Conservation (phyloP, 2,329 filamentous ascomycete species). For the Xylaria sp. region DNA sequence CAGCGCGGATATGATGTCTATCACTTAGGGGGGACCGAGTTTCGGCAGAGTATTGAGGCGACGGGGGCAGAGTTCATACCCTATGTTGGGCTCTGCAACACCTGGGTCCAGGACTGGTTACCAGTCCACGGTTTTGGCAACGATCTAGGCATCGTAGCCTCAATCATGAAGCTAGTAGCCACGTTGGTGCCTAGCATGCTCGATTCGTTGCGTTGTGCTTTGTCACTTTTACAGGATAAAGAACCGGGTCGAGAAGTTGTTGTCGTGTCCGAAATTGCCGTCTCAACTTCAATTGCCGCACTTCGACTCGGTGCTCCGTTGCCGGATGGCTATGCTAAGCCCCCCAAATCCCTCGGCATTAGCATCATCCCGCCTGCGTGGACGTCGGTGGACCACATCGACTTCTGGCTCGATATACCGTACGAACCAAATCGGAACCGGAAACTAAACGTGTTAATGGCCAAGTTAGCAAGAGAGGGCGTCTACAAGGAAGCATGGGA, state of each 20-base stretch:
- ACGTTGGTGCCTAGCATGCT: conserved; percentile 24
- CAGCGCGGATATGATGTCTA: conserved; percentile 26
- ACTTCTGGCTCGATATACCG: conserved; percentile 29
- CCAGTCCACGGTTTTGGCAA: conserved; percentile 15
- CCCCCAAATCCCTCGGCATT: conserved; percentile 26
- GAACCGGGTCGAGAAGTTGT: conserved; percentile 30
- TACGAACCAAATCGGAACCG: conserved; percentile 21
- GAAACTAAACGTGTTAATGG: conserved; percentile 26
- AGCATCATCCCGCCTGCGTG: conserved; percentile 26
- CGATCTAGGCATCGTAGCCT: conserved; percentile 17
- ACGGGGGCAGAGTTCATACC: conserved; percentile 31
- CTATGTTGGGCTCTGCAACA: conserved; percentile 21
- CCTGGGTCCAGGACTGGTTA: conserved; percentile 19
- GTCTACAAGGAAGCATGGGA: conserved; percentile 29
- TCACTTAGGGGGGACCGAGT: conserved; percentile 26
- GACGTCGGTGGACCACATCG: conserved; percentile 26
- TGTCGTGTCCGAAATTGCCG: conserved; percentile 23
- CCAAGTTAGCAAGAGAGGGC: conserved; percentile 27
- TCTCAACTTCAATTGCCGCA: conserved; percentile 15
- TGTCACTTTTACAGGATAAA: conserved; percentile 20
- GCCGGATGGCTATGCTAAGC: conserved; percentile 28
- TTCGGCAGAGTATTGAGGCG: conserved; percentile 23
- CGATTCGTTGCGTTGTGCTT: conserved; percentile 23
- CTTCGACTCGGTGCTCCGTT: conserved; percentile 28
- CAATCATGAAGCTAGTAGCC: conserved; percentile 13